Evolutionary conservation across 1,284 basidiomycete genomes (phyloP).

Genomic region (Rhodotorula sp.): DNA sequence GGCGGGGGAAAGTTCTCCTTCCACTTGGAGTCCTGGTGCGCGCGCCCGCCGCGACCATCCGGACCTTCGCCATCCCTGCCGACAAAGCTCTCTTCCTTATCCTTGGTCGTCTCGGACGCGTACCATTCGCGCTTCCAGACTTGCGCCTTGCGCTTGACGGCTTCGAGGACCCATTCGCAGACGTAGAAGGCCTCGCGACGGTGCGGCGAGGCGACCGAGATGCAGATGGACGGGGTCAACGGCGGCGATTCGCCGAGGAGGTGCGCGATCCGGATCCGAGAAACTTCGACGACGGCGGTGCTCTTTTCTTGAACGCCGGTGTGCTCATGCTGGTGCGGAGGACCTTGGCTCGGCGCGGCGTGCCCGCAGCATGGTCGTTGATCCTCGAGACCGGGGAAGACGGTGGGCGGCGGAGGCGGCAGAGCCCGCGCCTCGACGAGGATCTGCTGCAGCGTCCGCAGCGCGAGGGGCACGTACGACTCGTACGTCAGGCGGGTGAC

Average conservation of each 20-base stretch:
- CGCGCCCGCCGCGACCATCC: slow-evolving; percentile 19
- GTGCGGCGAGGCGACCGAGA: slow-evolving; percentile 65
- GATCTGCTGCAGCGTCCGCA: slow-evolving; percentile 62
- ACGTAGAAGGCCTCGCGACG: slow-evolving; percentile 74
- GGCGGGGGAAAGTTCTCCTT: slow-evolving; percentile 29
- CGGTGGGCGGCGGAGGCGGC: slow-evolving; percentile 8
- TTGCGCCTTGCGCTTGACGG: slow-evolving; percentile 74
- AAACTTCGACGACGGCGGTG: slow-evolving; percentile 25
- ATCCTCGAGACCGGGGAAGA: neutral
- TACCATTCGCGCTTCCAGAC: slow-evolving; percentile 90
- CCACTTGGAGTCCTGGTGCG: slow-evolving; percentile 7
- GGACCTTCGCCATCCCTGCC: slow-evolving; percentile 33
- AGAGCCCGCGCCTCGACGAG: slow-evolving; percentile 22
- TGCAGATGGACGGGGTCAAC: slow-evolving; percentile 38
- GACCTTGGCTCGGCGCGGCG: neutral
- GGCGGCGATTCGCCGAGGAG: slow-evolving; percentile 40
- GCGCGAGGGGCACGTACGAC: slow-evolving; percentile 75
- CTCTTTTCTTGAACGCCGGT: slow-evolving; percentile 2
- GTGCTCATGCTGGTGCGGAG: neutral
- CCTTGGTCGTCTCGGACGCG: slow-evolving; percentile 13
- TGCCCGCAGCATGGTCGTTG: neutral
- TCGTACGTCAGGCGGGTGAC: slow-evolving; percentile 72
- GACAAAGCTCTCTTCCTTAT: slow-evolving; percentile 2
- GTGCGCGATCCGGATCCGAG: slow-evolving; percentile 28
- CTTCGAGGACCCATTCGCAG: slow-evolving; percentile 77